Evolutionary conservation across 768 basidiomycete genomes (phyloP).

Genomic region (Infundibulicybe gibba): DNA sequence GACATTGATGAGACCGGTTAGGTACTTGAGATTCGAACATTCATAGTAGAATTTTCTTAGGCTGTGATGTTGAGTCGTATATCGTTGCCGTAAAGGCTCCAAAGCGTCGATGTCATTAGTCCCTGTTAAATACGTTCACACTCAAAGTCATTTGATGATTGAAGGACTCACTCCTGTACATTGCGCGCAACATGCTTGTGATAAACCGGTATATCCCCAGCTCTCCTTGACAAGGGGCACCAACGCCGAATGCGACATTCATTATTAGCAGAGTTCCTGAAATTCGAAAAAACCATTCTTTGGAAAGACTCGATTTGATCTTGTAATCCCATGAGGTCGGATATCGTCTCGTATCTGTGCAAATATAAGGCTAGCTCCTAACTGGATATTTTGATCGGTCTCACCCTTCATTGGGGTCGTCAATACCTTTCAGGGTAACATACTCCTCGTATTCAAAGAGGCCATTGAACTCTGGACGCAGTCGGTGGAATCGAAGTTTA

Average conservation of each 20-base stretch:
- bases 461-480: conserved; percentile 97
- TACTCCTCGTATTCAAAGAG: conserved; percentile 99
- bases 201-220: conserved; percentile 98
- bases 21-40: conserved; percentile 96
- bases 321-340: conserved; percentile 95
- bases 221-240: conserved; percentile 99
- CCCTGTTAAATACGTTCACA: conserved; percentile 39
- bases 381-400: conserved; percentile 18
- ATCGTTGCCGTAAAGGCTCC: conserved; percentile 85
- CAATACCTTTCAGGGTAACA: conserved; percentile 93
- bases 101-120: conserved; percentile 87
- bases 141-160: conserved; percentile 3
- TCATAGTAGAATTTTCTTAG: conserved; percentile 99
- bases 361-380: conserved; percentile 8
- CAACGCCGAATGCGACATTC: conserved; percentile 96
- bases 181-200: conserved; percentile 96
- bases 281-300: conserved; percentile 95
- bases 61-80: conserved; percentile 86
- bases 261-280: conserved; percentile 87
- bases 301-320: conserved; percentile 99
- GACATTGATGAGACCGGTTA: conserved; percentile 96
- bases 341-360: conserved; percentile 92
- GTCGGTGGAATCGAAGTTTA: conserved; percentile 92
- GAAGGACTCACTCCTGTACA: conserved; percentile 76
- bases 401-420: conserved; percentile 99